A percentile compares a stretch with the other conserved stretches of the same genome.
These are phyloP conservation scores for Peronospora farinosa DNA, from an alignment of 352 stramenopile genomes.

Conservation along the genomic window DNA sequence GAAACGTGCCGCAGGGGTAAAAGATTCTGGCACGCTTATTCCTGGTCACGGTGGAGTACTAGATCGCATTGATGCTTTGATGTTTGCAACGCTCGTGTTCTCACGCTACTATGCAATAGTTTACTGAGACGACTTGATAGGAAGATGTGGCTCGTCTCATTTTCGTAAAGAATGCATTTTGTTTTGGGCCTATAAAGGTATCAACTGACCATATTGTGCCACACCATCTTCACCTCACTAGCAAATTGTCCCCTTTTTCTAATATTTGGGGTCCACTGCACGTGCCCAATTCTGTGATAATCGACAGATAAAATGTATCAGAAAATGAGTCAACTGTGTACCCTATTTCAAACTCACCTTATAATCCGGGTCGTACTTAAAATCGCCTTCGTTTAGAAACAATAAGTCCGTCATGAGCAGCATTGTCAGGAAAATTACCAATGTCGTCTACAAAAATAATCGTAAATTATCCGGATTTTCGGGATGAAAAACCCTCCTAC, in stretches of 20 bases:
- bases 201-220: neutral
- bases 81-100: constrained; percentile 81
- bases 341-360: constrained; percentile 39
- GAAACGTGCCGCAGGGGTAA: constrained; percentile 91
- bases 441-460: constrained; percentile 39
- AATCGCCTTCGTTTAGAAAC: constrained; percentile 66
- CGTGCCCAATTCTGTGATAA: constrained; percentile 61
- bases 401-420: constrained; percentile 65
- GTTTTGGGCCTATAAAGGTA: no score
- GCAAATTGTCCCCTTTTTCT: constrained; percentile 4
- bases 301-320: constrained; percentile 7
- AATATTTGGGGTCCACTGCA: constrained; percentile 74
- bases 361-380: constrained; percentile 82
- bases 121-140: neutral
- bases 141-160: neutral
- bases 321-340: neutral
- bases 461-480: neutral
- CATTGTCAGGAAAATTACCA: constrained; percentile 73
- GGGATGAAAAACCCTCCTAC: neutral
- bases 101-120: constrained; percentile 37
- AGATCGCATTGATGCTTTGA: constrained; percentile 92
- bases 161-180: constrained; percentile 6
- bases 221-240: neutral
- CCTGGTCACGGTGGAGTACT: constrained; percentile 93
- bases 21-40: constrained; percentile 92